Base-by-base conservation (phyloP, 768 basidiomycete genomes). In the Boletus barrowsii region DNA sequence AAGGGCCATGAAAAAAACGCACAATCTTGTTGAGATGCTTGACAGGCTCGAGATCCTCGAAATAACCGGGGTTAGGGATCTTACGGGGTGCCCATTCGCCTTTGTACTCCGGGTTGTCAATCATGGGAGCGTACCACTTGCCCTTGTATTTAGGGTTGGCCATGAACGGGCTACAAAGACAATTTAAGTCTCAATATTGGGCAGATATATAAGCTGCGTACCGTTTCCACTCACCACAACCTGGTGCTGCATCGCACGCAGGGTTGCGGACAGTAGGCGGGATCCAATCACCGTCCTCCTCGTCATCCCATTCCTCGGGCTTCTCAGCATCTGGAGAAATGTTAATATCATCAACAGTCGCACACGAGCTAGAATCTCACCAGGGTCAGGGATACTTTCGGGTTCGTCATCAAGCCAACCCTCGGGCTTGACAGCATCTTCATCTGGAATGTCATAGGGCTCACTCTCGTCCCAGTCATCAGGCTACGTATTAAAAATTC, bases 261-360 rank as follows among this genome's bases (percentile, higher is more conserved):
- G 96, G 91, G 82, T 99, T 99, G 55, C 81, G 73, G 53, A 98
- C 78, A 53, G 84, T 84, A 30, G 97, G 95, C 8, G 95, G 81
- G 60, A 98, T 83, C 94, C 94, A 99, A 68, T 98, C 96, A 71
- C 97, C 97, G 62, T 99, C 96, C 70, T 98, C 97, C 68, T 98
- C 97, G 63, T 98, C 96, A 65, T 97, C 94, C 97, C 97, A 99
- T 72, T 99, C 97, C 69, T 99, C 97, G 7, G 97, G 97, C 78
- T 97, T 98, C 73, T 87, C 83, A 39, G 90, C 83, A 60, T 93
- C 90, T 84, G 53, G 3, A 61, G 4, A 32, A 10, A 15, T 6
- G 30, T 54, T 42, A 56, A 47, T 39, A n/a, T n/a, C 37, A 29
- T 44, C 15, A 18, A 24, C n/a, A 44, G 35, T 57, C 37, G 4